Percentiles rank a stretch among this genome's conserved stretches.
These are phyloP conservation scores for Cordia subcordata DNA, from an alignment of 257 asterid species.

Conservation along the genomic window DNA sequence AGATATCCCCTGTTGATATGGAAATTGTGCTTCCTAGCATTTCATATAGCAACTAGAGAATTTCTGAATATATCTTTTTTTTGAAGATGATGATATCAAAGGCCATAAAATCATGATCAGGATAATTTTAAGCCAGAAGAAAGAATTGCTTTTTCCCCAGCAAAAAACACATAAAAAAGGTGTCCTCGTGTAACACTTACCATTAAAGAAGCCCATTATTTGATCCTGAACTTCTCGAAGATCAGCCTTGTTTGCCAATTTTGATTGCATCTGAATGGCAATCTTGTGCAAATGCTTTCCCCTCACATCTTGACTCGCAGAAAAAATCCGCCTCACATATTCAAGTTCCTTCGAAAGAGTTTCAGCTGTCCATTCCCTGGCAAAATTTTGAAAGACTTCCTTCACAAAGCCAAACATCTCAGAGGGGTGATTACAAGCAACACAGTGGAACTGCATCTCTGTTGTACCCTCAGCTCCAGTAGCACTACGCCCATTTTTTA, in stretches of 20 bases:
- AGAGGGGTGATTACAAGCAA: slow-evolving; percentile 93
- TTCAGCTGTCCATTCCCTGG: slow-evolving; percentile 83
- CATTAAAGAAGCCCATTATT: slow-evolving; percentile 53
- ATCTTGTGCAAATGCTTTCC: slow-evolving; percentile 67
- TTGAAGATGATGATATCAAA: too few relatives aligned
- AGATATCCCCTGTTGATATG: too few relatives aligned
- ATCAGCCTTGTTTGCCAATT: slow-evolving; percentile 52
- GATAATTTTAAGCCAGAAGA: too few relatives aligned
- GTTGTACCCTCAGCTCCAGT: slow-evolving; percentile 57
- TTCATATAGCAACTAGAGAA: too few relatives aligned
- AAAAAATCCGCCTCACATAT: slow-evolving; percentile 64
- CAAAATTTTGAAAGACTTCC: slow-evolving; percentile 85
- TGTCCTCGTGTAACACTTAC: slow-evolving; percentile 21
- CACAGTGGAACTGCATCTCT: slow-evolving; percentile 96
- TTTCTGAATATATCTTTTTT: too few relatives aligned
- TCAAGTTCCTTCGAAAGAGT: slow-evolving; percentile 78
- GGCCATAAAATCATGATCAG: too few relatives aligned
- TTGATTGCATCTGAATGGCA: slow-evolving; percentile 56
- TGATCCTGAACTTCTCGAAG: slow-evolving; percentile 59
- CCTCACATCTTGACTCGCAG: slow-evolving; percentile 70
- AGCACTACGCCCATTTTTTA: slow-evolving; percentile 73
- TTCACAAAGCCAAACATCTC: slow-evolving; percentile 98
- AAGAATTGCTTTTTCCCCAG: too few relatives aligned
- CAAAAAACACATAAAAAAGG: too few relatives aligned
- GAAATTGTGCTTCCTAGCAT: too few relatives aligned